Evolutionary conservation across 805 yeast species (phyloP), one percentile per base, ranked within the genome.

Genomic region (Monosporozyma aquatica): DNA sequence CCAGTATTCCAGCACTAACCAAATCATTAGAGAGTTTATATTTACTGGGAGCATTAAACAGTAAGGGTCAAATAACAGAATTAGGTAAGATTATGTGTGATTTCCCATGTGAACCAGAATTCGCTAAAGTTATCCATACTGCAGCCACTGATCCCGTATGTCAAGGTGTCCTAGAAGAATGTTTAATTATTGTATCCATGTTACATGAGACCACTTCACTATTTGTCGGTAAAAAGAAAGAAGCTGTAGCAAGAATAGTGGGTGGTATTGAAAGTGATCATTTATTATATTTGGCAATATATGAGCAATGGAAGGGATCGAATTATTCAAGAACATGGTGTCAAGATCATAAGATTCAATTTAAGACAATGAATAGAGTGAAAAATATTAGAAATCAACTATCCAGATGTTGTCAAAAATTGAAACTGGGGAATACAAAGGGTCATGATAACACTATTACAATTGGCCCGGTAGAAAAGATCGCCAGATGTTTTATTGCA

Each of bases 41-140:
- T 59, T 79, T 89, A 0, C 61, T 92, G 7, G 95, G 95, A 0
- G 97, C 97, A 0, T 64, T 92, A 42, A 87, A 84, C 51, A 78
- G 80, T 8, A 72, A 73, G 43, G 98, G 97, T 0, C 70, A 75
- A 40, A 65, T 92, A 30, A 90, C 97, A 0, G 68, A 74, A 37
- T 56, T 79, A 1, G 99, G 98, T 0, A 64, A 82, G 34, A 75
- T 76, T 47, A 89, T 92, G 96, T 82, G 95, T 1, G 87, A 81
- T 45, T 85, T 89, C 52, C 98, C 98, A 0, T 74, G 89, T 48
- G 95, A 87, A 51, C 97, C 97, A 4, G 85, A 85, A 70, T 71
- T 87, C 53, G 80, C 96, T 6, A 86, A 84, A 57, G 78, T 80
- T 6, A 58, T 92, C 25, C 60, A 90, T 10, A 66, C 77, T 1